Evolutionary conservation across 164 flowering plant species (phyloP).

Genomic region (Santalum album): DNA sequence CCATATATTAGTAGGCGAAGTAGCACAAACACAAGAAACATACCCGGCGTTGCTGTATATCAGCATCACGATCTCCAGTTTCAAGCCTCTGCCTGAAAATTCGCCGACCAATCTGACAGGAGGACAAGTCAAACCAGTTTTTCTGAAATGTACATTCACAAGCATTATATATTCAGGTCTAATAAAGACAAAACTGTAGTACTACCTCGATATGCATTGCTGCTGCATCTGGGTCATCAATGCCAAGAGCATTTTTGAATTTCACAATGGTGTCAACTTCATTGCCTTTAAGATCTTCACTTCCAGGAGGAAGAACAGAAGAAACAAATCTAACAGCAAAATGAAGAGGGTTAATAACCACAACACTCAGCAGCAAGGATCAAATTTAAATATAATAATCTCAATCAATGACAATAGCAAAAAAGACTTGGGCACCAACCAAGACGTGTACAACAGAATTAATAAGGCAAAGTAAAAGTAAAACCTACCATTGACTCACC

Average conservation of each 20-base stretch:
- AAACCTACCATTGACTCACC: conserved; percentile 28
- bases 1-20: background rate
- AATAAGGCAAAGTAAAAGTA: background rate
- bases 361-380: background rate
- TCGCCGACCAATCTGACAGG: conserved; percentile 71
- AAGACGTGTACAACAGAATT: background rate
- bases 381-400: background rate
- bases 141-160: background rate
- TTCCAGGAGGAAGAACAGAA: conserved; percentile 74
- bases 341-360: background rate
- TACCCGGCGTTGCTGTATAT: conserved; percentile 83
- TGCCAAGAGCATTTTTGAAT: conserved; percentile 80
- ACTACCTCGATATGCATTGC: conserved; percentile 91
- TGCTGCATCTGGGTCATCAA: conserved; percentile 99
- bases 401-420: background rate
- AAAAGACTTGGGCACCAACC: background rate
- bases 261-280: conserved; percentile 76
- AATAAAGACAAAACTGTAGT: too few relatives aligned
- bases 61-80: conserved; percentile 89
- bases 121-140: conserved; percentile 10
- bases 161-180: background rate
- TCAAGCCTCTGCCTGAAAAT: conserved; percentile 90
- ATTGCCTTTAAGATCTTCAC: conserved; percentile 69
- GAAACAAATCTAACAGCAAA: conserved; percentile 54
- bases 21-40: conserved; percentile 16